A percentile compares a stretch with the other conserved stretches of the same genome.
These are phyloP conservation scores for Ramularia endophylla DNA, from an alignment of 2,329 filamentous ascomycete species.

Conservation along the genomic window DNA sequence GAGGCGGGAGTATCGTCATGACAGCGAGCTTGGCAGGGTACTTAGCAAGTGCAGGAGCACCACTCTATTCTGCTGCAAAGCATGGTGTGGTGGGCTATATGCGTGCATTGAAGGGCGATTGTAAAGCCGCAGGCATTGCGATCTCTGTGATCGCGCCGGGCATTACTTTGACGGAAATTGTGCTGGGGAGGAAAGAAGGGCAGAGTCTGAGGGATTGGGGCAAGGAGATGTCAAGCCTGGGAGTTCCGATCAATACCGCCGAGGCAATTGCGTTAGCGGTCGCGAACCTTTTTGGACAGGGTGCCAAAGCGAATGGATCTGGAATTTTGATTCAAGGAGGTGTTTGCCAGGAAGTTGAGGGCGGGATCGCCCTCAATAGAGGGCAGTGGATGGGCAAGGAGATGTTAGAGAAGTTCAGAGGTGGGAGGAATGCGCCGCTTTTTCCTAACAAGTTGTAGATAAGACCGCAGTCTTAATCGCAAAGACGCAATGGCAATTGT, in stretches of 20 bases:
- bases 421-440: constrained; percentile 34
- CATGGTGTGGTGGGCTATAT: constrained; percentile 48
- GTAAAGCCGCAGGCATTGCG: constrained; percentile 40
- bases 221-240: constrained; percentile 37
- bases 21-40: constrained; percentile 47
- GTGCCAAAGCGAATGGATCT: constrained; percentile 39
- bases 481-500: no score
- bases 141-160: constrained; percentile 45
- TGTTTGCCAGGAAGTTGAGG: constrained; percentile 37
- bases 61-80: constrained; percentile 46
- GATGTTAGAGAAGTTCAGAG: constrained; percentile 45
- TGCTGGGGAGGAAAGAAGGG: constrained; percentile 30
- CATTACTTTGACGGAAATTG: constrained; percentile 44
- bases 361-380: constrained; percentile 41
- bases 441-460: constrained; percentile 29
- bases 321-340: constrained; percentile 42
- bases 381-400: constrained; percentile 46
- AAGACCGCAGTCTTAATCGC: no score
- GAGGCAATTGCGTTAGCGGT: constrained; percentile 41
- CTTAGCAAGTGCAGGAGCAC: constrained; percentile 43
- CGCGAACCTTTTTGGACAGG: constrained; percentile 41
- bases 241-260: constrained; percentile 44
- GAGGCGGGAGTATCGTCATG: constrained; percentile 42
- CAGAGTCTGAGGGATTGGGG: constrained; percentile 37
- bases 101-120: constrained; percentile 46